Evolutionary conservation across 2,329 filamentous ascomycete genomes (phyloP), one percentile per base, ranked within the genome.

Genomic region (Penicillium crustosum): DNA sequence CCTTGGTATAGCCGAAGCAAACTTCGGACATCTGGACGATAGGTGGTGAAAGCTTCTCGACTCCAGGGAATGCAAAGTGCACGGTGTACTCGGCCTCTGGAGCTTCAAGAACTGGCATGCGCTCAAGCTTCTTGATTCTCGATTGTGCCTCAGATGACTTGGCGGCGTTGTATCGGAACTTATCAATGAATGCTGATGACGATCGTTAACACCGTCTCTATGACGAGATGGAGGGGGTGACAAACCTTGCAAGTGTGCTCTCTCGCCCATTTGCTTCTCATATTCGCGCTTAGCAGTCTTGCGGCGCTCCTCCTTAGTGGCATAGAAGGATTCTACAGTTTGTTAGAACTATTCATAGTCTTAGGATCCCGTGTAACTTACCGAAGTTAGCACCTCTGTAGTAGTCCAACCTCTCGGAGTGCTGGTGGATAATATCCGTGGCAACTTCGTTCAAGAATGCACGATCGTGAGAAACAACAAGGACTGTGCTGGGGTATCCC

Each of bases 61-160:
- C 94, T 9, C 96, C 92, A 10, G 94, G 94, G 80, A 99, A 99
- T 67, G 88, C 90, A 85, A 99, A 99, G 72, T 96, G 90, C 59
- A 99, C 94, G 53, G 86, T 91, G 82, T 99, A 99, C 76, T 96
- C 93, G 59, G 87, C 86, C 79, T 99, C 94, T 6, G 94, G 95
- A 0, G 93, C 75, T 68, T 96, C 89, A 52, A 99, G 83, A 1
- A 96, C 81, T 2, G 95, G 94, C 91, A 99, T 97, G 71, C 90
- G 91, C 77, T 99, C 95, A 61, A 99, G 82, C 75, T 99, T 99
- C 84, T 99, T 99, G 84, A 99, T 97, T 70, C 94, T 88, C 0
- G 93, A 97, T 73, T 99, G 94, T 1, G 94, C 94, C 81, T 99
- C 94, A 9, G 93, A 96, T 0, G 94, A 97, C 77, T 99, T 99